Percentiles rank a stretch among this genome's conserved stretches.
phyloP scores from a whole-genome alignment of 768 basidiomycete species.

The Russula sp. region DNA sequence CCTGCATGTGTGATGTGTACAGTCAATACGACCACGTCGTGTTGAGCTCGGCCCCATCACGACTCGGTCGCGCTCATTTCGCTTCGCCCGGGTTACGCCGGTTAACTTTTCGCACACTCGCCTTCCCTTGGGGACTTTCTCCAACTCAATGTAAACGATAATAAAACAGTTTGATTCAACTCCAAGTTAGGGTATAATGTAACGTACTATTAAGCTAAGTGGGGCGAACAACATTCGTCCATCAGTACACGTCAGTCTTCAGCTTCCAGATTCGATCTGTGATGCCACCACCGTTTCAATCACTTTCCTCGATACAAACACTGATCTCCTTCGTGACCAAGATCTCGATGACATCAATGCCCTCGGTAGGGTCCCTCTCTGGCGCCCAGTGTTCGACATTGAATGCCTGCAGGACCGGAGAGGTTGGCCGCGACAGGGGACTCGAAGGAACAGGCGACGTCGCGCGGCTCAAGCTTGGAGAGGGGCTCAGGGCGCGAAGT shows the following conservation, averaged over 20 bases:
- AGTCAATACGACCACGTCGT: conserved; percentile 7
- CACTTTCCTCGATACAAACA: not conserved
- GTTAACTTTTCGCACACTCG: conserved; percentile 9
- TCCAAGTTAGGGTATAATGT: not conserved
- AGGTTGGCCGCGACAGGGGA: conserved; percentile 5
- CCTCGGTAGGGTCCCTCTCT: conserved; percentile 13
- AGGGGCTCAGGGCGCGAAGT: conserved; percentile 13
- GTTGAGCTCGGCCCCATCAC: not conserved
- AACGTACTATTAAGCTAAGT: not conserved
- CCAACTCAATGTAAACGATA: not conserved
- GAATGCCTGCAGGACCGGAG: conserved; percentile 10
- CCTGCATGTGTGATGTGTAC: conserved; percentile 14
- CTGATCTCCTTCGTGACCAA: conserved; percentile 14
- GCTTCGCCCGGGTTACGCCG: not conserved
- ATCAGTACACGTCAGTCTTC: not conserved
- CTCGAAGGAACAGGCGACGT: conserved; percentile 4
- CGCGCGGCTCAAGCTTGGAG: not conserved
- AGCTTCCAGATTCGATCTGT: not conserved
- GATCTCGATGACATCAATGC: conserved; percentile 16
- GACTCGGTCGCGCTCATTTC: not conserved
- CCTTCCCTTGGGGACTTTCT: not conserved
- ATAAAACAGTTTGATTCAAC: not conserved
- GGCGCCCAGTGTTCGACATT: conserved; percentile 2
- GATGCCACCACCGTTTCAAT: not conserved
- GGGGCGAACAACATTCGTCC: not conserved